These are phyloP conservation scores for Epichloe sp. DNA, from an alignment of 2,329 filamentous ascomycete genomes.

Conservation along the genomic window DNA sequence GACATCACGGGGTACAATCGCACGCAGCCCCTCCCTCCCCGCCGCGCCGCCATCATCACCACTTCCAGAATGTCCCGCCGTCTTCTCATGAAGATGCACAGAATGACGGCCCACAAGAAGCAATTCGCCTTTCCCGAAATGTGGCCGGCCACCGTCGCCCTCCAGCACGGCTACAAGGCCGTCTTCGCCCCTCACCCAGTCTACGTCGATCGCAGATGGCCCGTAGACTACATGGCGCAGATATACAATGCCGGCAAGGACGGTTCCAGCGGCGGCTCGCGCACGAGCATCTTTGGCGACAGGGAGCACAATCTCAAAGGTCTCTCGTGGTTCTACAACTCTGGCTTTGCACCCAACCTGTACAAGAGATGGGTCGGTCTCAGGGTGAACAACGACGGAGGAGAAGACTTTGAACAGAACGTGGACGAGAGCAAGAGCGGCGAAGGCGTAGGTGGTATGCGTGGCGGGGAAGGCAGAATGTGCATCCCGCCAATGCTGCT, in stretches of 20 bases:
- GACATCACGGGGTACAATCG: constrained; percentile 76
- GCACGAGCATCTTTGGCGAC: constrained; percentile 65
- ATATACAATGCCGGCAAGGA: constrained; percentile 71
- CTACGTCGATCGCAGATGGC: constrained; percentile 81
- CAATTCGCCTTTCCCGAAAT: constrained; percentile 93
- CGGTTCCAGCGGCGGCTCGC: constrained; percentile 59
- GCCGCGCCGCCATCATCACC: constrained; percentile 80
- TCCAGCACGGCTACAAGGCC: constrained; percentile 88
- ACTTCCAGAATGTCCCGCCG: constrained; percentile 70
- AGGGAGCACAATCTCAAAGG: constrained; percentile 81
- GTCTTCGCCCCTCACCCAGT: constrained; percentile 84
- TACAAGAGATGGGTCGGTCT: constrained; percentile 81
- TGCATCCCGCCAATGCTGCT: constrained; percentile 81
- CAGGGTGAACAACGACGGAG: constrained; percentile 64
- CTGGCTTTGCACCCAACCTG: constrained; percentile 65
- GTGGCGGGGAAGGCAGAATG: constrained; percentile 69
- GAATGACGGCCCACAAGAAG: constrained; percentile 71
- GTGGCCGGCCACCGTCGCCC: constrained; percentile 79
- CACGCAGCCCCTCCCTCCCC: constrained; percentile 44
- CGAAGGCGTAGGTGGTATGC: constrained; percentile 37
- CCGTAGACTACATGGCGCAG: constrained; percentile 59
- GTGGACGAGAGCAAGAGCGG: constrained; percentile 39
- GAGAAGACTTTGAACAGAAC: constrained; percentile 59
- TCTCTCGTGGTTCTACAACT: constrained; percentile 85
- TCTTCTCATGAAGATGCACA: constrained; percentile 78